A percentile compares a stretch with the other conserved stretches of the same genome.
phyloP scores from a whole-genome alignment of 73 alveolate genomes.

The Blepharisma stoltei region DNA sequence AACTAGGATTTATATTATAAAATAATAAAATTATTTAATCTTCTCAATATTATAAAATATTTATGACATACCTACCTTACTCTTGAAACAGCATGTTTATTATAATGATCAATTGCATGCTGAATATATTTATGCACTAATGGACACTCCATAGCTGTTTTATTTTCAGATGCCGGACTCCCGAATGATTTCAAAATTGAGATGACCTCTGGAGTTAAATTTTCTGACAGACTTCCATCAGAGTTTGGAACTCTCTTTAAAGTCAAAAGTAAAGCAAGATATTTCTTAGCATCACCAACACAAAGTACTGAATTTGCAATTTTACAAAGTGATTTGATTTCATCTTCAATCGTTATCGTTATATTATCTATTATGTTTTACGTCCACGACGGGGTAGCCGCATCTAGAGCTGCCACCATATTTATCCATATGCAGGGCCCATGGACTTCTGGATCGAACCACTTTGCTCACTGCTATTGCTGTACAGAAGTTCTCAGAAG shows the following conservation, averaged over 20 bases:
- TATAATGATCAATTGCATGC: conserved; percentile 24
- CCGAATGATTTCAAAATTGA: conserved; percentile 38
- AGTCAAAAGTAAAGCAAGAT: conserved; percentile 58
- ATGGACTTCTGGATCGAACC: too few relatives aligned
- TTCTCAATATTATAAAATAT: too few relatives aligned
- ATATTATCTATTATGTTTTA: too few relatives aligned
- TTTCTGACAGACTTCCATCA: conserved; percentile 53
- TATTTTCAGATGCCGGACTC: background rate
- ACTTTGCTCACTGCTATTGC: too few relatives aligned
- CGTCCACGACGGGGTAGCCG: too few relatives aligned
- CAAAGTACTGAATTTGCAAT: conserved; percentile 69
- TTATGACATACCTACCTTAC: too few relatives aligned
- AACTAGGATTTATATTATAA: too few relatives aligned
- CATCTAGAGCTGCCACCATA: too few relatives aligned
- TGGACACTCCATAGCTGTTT: background rate
- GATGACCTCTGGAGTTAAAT: conserved; percentile 64
- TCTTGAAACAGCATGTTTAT: conserved; percentile 29
- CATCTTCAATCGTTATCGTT: conserved; percentile 59
- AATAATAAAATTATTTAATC: too few relatives aligned
- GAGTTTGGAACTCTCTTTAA: conserved; percentile 51
- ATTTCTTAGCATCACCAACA: conserved; percentile 76
- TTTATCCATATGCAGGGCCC: too few relatives aligned
- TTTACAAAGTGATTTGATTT: conserved; percentile 37
- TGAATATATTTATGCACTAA: background rate
- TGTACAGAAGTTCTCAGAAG: too few relatives aligned